phyloP scores from a whole-genome alignment of 768 basidiomycete species.

The Mycena olivaceomarginata region DNA sequence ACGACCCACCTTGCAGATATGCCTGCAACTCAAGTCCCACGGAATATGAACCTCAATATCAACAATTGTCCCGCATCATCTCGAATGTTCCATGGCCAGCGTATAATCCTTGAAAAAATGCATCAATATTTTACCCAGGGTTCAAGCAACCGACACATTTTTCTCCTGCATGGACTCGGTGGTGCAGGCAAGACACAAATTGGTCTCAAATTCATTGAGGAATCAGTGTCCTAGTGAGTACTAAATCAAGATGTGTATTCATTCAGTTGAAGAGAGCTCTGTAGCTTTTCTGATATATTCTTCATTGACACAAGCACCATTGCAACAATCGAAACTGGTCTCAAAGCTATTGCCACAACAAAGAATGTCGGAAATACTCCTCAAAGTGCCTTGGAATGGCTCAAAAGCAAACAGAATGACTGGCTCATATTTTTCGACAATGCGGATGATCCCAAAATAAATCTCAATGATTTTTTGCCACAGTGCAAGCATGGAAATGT shows the following conservation, averaged over 20 bases:
- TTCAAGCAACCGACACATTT: background rate
- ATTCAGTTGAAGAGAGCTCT: too few relatives aligned
- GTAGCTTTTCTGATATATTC: too few relatives aligned
- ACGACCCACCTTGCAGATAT: background rate
- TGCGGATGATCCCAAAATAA: background rate
- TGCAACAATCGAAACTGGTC: too few relatives aligned
- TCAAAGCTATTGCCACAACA: too few relatives aligned
- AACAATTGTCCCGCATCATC: conserved; percentile 17
- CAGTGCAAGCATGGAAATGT: too few relatives aligned
- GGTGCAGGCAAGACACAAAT: conserved; percentile 37
- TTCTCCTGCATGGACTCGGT: background rate
- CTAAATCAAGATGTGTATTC: too few relatives aligned
- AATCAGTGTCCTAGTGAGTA: background rate
- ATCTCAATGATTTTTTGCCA: background rate
- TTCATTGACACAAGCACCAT: too few relatives aligned
- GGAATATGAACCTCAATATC: background rate
- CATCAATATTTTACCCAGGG: conserved; percentile 2
- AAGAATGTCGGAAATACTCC: too few relatives aligned
- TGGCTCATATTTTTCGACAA: too few relatives aligned
- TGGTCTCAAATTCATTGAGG: conserved; percentile 24
- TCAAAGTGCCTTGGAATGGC: too few relatives aligned
- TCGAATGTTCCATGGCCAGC: conserved; percentile 15
- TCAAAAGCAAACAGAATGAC: too few relatives aligned
- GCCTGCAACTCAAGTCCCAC: background rate
- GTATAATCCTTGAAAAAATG: background rate